Base-by-base conservation (phyloP, 257 asterid species). In the Solanum peruvianum region DNA sequence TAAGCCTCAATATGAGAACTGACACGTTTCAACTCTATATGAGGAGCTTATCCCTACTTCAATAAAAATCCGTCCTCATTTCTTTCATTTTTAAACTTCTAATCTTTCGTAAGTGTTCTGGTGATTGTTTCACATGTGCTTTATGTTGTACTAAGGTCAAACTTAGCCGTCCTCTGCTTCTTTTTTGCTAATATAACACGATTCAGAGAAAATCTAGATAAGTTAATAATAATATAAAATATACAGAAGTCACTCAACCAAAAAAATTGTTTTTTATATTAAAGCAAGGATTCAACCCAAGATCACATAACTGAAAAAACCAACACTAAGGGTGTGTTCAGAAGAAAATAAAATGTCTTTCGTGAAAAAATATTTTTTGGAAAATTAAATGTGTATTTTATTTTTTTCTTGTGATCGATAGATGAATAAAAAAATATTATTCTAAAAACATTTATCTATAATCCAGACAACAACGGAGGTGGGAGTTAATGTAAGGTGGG, bases 331-430 rank as follows among this genome's bases (percentile, higher is more conserved):
- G 62, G 4, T 16, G 23, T 52, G 62, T 6, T 52, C 0, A 9
- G 62, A 16, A 52, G 62, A 16, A 52, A 52, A 21, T 23, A 52
- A 52, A 52, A 52, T 52, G 62, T 16, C 62, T 16, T 15, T 49
- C 21, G 3, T 49, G 60, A 49, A 52, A 52, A 52, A 52, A 2
- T 49, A 0, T 15, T 52, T 14, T 16, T 52, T 0, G 1, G 0
- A 2, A 1, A 52, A 16, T 16, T 16, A 52, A 52, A 1, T 49
- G 60, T 15, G 23, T 16, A 2, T 49, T 16, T 2, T 6, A 52
- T 0, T 52, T 52, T 16, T 52, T 52, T 52, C 23, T 52, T 52
- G 0, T 52, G 62, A 6, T 52, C n/a, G n/a, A 52, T 52, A 52
- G 1, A 16, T 52, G 7, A 52, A 52, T 33, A 4, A 33, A 52